Evolutionary conservation across 148 eudicot species (phyloP), one percentile per base, ranked within the genome.

Genomic region (Silene uniflora): DNA sequence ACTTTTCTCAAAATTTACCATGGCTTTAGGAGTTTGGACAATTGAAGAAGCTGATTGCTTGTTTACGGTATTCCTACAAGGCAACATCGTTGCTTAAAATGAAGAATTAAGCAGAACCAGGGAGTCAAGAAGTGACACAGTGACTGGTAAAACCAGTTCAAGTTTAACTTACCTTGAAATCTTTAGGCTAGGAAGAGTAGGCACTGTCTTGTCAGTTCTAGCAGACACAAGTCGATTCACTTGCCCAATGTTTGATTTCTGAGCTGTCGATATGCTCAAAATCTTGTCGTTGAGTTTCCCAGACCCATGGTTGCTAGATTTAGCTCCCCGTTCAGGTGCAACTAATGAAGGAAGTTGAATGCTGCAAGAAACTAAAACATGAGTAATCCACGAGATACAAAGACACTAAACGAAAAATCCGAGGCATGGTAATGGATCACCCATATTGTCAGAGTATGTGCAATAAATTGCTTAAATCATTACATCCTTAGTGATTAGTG

Each of bases 281-380:
- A 75, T 79, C 69, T 75, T 77, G 72, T 66, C 80, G 62, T 82
- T 77, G 64, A 75, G 29, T 71, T 79, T 79, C 47, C 44, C 67
- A 54, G 47, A 27, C 77, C 19, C 73, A 75, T 74, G 84, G 74
- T 82, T 75, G 66, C 79, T 68, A 66, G 63, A 67, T 68, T 74
- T 80, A 71, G 71, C 71, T 58, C 60, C 61, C 83, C 71, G 72
- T 73, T 74, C 80, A 63, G 62, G 54, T 62, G 78, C 67, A 59
- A 49, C 75, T 58, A 76, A 71, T 62, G 79, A 77, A 71, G 77
- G 78, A 18, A 67, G 52, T 56, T 11, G 73, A 70, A 71, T 78
- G 72, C 86, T 84, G 85, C 83, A 71, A 67, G 62, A 75, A 72
- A 66, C 27, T 27, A 56, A 62, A 62, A 69, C 59, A 68, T 63